phyloP scores from a whole-genome alignment of 768 basidiomycete species.

The Amanita pallidorosea region DNA sequence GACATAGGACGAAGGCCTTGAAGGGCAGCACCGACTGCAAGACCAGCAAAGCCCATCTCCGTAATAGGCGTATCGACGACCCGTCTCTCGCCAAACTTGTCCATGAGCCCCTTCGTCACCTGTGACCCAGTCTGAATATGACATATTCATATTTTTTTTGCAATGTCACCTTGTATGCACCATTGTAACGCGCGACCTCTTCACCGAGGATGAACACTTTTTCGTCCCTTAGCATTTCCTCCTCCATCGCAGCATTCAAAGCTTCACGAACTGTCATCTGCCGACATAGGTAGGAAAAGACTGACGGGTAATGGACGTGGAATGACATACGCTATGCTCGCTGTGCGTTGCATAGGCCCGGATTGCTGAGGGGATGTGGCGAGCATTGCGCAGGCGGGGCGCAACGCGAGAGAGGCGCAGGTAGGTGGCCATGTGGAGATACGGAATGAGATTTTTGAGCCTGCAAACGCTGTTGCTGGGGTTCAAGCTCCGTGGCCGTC shows the following conservation, averaged over 20 bases:
- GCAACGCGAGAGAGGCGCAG: slow-evolving; percentile 54
- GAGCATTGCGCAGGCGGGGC: slow-evolving; percentile 43
- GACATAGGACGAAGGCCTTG: slow-evolving; percentile 91
- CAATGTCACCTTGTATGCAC: slow-evolving; percentile 76
- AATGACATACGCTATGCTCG: slow-evolving; percentile 28
- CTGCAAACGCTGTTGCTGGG: slow-evolving; percentile 6
- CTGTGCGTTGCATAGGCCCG: slow-evolving; percentile 56
- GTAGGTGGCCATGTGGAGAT: slow-evolving; percentile 48
- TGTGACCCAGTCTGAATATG: slow-evolving; percentile 19
- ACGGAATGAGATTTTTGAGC: slow-evolving; percentile 6
- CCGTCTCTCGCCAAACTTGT: slow-evolving; percentile 98
- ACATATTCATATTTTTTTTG: slow-evolving; percentile 5
- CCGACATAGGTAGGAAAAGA: background rate
- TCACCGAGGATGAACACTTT: slow-evolving; percentile 93
- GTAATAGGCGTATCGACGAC: slow-evolving; percentile 97
- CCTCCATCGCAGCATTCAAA: slow-evolving; percentile 96
- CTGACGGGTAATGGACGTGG: background rate
- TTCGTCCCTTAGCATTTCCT: slow-evolving; percentile 97
- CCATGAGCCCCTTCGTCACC: slow-evolving; percentile 97
- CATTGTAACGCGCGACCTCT: slow-evolving; percentile 97
- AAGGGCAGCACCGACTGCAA: slow-evolving; percentile 91
- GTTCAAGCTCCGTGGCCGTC: slow-evolving; percentile 10
- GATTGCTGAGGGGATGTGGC: slow-evolving; percentile 28
- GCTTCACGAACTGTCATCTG: slow-evolving; percentile 99
- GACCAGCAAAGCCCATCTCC: slow-evolving; percentile 97